Percentiles rank a stretch among this genome's conserved stretches.
Conservation (phyloP, 2,329 filamentous ascomycete genomes). For the Grosmannia clavigera region DNA sequence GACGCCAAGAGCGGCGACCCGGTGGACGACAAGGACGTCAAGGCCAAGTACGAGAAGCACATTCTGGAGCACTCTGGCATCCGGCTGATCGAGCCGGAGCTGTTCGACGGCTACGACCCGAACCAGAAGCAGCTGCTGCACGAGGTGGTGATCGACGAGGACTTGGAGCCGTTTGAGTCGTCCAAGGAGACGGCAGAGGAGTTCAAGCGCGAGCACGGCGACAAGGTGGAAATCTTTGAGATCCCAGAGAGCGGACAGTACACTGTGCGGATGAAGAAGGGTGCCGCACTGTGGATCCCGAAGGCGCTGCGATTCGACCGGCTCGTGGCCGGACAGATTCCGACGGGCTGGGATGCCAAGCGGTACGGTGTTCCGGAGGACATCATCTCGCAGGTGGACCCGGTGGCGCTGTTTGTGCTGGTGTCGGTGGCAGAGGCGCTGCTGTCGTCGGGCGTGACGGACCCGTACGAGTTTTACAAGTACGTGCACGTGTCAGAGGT, state of each 20-base stretch:
- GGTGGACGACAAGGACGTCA: slow-evolving; percentile 96
- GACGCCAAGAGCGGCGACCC: slow-evolving; percentile 89
- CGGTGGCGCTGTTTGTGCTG: slow-evolving; percentile 87
- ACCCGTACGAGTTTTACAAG: slow-evolving; percentile 99
- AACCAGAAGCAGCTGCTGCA: slow-evolving; percentile 98
- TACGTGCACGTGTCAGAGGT: slow-evolving; percentile 97
- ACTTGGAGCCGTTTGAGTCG: slow-evolving; percentile 91
- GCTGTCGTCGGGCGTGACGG: slow-evolving; percentile 86
- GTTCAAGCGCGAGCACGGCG: slow-evolving; percentile 92
- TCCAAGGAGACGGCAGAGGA: slow-evolving; percentile 96
- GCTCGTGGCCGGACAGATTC: slow-evolving; percentile 91
- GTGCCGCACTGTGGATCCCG: slow-evolving; percentile 85
- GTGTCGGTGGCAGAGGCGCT: slow-evolving; percentile 89
- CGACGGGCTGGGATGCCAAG: slow-evolving; percentile 94
- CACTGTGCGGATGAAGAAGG: slow-evolving; percentile 90
- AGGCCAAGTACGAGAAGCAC: slow-evolving; percentile 92
- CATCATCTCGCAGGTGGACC: slow-evolving; percentile 95
- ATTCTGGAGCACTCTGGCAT: slow-evolving; percentile 97
- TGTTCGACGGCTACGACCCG: slow-evolving; percentile 94
- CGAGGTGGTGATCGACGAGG: slow-evolving; percentile 93
- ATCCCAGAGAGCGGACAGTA: slow-evolving; percentile 88
- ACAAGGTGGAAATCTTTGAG: slow-evolving; percentile 96
- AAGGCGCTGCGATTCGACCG: slow-evolving; percentile 97
- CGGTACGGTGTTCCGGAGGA: slow-evolving; percentile 94
- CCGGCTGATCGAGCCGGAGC: slow-evolving; percentile 90